A percentile compares a stretch with the other conserved stretches of the same genome.
Conservation (phyloP, 768 basidiomycete species). For the Hypsizygus marmoreus region DNA sequence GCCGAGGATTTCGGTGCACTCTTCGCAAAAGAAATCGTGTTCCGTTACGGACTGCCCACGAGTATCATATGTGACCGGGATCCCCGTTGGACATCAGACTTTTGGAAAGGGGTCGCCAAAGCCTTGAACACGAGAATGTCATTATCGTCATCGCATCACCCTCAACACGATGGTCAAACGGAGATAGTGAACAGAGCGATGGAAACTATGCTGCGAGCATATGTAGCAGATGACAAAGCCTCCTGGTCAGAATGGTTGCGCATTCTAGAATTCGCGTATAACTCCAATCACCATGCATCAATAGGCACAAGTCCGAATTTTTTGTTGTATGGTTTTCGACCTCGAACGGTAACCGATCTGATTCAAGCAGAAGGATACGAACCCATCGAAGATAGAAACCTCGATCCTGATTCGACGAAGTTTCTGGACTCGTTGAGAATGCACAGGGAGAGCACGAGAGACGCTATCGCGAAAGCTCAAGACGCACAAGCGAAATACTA, state of each 20-base stretch:
- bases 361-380: too few relatives aligned
- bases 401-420: too few relatives aligned
- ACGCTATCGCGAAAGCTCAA: too few relatives aligned
- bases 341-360: too few relatives aligned
- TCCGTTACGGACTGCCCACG: neutral
- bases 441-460: too few relatives aligned
- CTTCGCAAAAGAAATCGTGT: neutral
- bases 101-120: neutral
- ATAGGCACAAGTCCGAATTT: neutral
- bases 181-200: neutral
- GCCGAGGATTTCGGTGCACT: neutral
- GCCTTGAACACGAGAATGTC: neutral
- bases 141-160: neutral
- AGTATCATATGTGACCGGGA: neutral
- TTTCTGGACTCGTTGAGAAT: too few relatives aligned
- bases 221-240: conserved; percentile 22
- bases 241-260: neutral
- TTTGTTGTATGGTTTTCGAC: neutral
- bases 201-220: conserved; percentile 20
- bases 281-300: neutral
- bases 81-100: neutral
- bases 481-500: too few relatives aligned
- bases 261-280: neutral
- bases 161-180: neutral
- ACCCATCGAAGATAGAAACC: too few relatives aligned